These are phyloP conservation scores for Pseudopithomyces maydicus DNA, from an alignment of 2,329 filamentous ascomycete genomes.

Conservation along the genomic window DNA sequence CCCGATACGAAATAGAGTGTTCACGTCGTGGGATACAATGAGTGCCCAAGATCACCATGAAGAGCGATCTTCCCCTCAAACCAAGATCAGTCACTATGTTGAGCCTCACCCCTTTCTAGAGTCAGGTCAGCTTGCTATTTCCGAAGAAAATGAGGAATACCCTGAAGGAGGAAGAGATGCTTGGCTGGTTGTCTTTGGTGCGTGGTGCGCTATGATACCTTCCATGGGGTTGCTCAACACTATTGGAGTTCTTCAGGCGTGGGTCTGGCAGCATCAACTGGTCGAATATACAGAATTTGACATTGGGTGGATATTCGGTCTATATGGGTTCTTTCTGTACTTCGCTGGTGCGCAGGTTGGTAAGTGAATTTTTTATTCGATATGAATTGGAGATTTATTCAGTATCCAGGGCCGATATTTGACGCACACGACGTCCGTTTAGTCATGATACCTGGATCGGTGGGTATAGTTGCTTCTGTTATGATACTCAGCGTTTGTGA, in stretches of 20 bases:
- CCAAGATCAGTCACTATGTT: not conserved
- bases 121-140: not conserved
- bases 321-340: slow-evolving; percentile 48
- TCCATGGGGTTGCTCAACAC: slow-evolving; percentile 49
- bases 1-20: no score
- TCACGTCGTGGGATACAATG: not conserved
- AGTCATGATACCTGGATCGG: slow-evolving; percentile 35
- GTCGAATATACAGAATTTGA: slow-evolving; percentile 36
- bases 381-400: slow-evolving; percentile 6
- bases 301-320: slow-evolving; percentile 50
- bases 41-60: not conserved
- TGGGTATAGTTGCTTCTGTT: slow-evolving; percentile 35
- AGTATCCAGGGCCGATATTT: slow-evolving; percentile 41
- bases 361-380: slow-evolving; percentile 1
- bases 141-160: slow-evolving; percentile 7
- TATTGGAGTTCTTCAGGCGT: slow-evolving; percentile 47
- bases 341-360: slow-evolving; percentile 40
- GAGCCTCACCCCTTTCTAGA: not conserved
- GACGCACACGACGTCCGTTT: slow-evolving; percentile 41
- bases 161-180: slow-evolving; percentile 50
- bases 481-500: slow-evolving; percentile 37
- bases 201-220: slow-evolving; percentile 47
- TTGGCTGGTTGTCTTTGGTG: slow-evolving; percentile 50
- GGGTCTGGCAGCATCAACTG: slow-evolving; percentile 46
- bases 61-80: not conserved